phyloP scores from a whole-genome alignment of 2,329 filamentous ascomycete species.

The Monosporascus sp. region DNA sequence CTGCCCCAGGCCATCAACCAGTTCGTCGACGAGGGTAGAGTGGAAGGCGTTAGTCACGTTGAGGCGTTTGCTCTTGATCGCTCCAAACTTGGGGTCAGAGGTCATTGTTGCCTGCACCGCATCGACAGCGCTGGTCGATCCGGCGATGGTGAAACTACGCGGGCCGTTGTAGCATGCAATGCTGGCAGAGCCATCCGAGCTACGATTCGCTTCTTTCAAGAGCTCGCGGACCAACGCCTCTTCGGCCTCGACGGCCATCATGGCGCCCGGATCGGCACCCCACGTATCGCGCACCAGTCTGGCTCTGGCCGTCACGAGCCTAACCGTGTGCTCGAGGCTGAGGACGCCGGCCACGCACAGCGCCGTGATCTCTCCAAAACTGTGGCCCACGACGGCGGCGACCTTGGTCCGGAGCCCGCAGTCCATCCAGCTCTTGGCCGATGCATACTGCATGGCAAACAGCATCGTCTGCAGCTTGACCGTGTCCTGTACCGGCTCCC shows the following conservation, averaged over 20 bases:
- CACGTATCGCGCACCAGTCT: constrained; percentile 24
- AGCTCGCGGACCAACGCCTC: no score
- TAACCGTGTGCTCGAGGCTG: constrained; percentile 26
- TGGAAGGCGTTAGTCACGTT: constrained; percentile 44
- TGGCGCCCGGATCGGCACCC: constrained; percentile 13
- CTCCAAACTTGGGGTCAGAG: not conserved
- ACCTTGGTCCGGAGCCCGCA: constrained; percentile 20
- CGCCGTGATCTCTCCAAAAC: constrained; percentile 36
- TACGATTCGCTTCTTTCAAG: no score
- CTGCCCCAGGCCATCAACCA: constrained; percentile 21
- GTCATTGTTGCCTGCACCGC: constrained; percentile 8
- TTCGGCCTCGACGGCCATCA: no score
- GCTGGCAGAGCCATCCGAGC: not conserved
- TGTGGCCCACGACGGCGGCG: constrained; percentile 31
- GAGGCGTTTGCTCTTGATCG: constrained; percentile 28
- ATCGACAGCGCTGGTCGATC: constrained; percentile 27
- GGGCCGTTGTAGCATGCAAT: constrained; percentile 46
- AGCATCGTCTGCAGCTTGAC: constrained; percentile 32
- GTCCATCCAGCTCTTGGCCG: constrained; percentile 30
- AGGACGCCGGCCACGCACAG: constrained; percentile 30
- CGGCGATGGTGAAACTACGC: constrained; percentile 35
- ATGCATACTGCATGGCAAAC: constrained; percentile 34
- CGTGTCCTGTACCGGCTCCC: constrained; percentile 14
- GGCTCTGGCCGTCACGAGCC: constrained; percentile 23
- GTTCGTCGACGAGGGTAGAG: constrained; percentile 32